phyloP scores from a whole-genome alignment of 345 rosid genomes.

The Draba incana region DNA sequence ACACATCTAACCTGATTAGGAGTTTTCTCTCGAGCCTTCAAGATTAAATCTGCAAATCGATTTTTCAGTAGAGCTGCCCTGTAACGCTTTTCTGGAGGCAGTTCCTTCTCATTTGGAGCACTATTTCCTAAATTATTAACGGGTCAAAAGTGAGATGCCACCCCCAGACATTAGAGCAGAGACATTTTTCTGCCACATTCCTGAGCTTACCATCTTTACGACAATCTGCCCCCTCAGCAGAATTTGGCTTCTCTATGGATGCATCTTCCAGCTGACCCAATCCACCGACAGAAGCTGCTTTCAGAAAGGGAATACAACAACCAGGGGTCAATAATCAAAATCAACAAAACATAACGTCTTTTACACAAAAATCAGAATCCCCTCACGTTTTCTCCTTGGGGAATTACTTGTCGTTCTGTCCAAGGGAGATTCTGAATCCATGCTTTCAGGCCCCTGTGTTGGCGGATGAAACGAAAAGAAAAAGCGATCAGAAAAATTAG shows the following conservation, averaged over 20 bases:
- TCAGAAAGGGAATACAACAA: not conserved
- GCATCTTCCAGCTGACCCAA: conserved; percentile 46
- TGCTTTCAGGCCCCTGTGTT: conserved; percentile 29
- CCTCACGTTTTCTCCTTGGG: conserved; percentile 29
- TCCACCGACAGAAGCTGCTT: conserved; percentile 51
- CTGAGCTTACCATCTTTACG: conserved; percentile 77
- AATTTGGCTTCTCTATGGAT: conserved; percentile 45
- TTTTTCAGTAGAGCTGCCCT: conserved; percentile 81
- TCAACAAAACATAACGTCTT: not conserved
- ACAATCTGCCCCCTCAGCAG: conserved; percentile 47
- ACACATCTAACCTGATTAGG: conserved; percentile 64
- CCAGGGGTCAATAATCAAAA: not conserved
- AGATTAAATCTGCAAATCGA: conserved; percentile 79
- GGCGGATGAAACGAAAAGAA: not conserved
- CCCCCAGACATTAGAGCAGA: conserved; percentile 53
- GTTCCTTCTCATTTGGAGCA: conserved; percentile 74
- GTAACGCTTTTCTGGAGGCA: conserved; percentile 83
- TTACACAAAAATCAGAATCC: not conserved
- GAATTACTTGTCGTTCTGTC: conserved; percentile 25
- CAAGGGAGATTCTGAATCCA: conserved; percentile 20
- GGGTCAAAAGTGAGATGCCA: conserved; percentile 57
- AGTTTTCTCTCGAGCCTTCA: conserved; percentile 78
- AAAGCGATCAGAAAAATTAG: not conserved
- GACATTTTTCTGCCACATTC: conserved; percentile 43
- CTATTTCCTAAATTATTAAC: conserved; percentile 73